Conservation (phyloP, 1,284 basidiomycete species). For the Cutaneotrichosporon cavernicola region DNA sequence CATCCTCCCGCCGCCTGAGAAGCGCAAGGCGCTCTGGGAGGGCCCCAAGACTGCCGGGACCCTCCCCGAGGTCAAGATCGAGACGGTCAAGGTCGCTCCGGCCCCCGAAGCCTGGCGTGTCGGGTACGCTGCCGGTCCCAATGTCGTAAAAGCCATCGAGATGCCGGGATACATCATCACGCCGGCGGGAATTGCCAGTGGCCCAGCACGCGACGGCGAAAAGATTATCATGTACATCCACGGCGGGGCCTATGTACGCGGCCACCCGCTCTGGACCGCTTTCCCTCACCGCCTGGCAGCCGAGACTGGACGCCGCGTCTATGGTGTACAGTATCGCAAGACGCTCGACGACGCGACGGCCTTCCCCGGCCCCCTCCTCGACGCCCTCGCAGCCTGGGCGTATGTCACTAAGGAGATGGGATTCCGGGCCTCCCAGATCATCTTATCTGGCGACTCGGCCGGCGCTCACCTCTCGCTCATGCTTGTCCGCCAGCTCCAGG, state of each 20-base stretch:
- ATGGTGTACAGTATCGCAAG: constrained; percentile 24
- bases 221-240: constrained; percentile 35
- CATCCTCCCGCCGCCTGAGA: constrained; percentile 3
- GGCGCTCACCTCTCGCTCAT: constrained; percentile 23
- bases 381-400: constrained; percentile 25
- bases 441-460: constrained; percentile 24
- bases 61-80: background rate
- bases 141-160: background rate
- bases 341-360: constrained; percentile 7
- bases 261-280: constrained; percentile 23
- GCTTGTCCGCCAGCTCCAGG: constrained; percentile 16
- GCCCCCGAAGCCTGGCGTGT: background rate
- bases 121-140: background rate
- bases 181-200: constrained; percentile 3
- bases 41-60: constrained; percentile 1
- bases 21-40: background rate
- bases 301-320: constrained; percentile 20
- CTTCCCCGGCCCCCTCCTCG: constrained; percentile 26
- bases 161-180: constrained; percentile 13
- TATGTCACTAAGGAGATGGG: constrained; percentile 16
- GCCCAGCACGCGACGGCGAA: constrained; percentile 23
- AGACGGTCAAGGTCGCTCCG: background rate
- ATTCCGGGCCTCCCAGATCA: constrained; percentile 17
- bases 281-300: constrained; percentile 20
- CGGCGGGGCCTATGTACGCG: constrained; percentile 28